Evolutionary conservation across 257 asterid species (phyloP), one percentile per base, ranked within the genome.

Genomic region (Solanum infundibuliforme): DNA sequence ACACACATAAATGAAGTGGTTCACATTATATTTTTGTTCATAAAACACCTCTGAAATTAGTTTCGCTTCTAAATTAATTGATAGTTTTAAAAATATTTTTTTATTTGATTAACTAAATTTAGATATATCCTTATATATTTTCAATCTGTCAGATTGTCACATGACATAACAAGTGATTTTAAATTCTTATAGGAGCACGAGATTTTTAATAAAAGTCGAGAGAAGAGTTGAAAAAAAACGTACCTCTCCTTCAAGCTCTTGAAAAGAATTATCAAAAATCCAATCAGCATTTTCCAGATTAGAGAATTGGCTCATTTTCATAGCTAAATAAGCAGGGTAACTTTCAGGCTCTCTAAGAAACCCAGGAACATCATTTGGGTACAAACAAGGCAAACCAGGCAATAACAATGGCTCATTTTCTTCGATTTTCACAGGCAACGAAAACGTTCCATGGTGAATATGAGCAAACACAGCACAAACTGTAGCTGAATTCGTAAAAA

Each of bases 321-420:
- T 76, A 0, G 58, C 83, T 76, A 76, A 38, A 39, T 76, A 76
- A 39, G 58, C 55, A 38, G 83, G 82, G 89, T 94, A 91, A 83
- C 95, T 94, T 21, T 91, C 88, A 0, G 95, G 96, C 8, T 87
- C 92, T 93, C 88, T 91, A 18, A 92, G 55, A 87, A 95, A 94
- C 27, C 92, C 89, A 2, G 98, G 98, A 39, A 95, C 29, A 52
- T 95, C 96, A 25, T 83, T 81, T 0, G 91, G 52, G 35, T 90
- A 86, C 83, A 94, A 75, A 5, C 93, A 91, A 27, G 98, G 97
- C 94, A 95, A 72, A 2, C 95, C 95, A 5, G 95, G 96, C 90
- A 95, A 41, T 23, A 87, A 3, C 91, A 94, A 34, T 2, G 94
- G 91, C 36, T 21, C 43, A 1, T 90, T 91, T 7, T 89, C 84